Evolutionary conservation across 2,329 filamentous ascomycete genomes (phyloP), one percentile per base, ranked within the genome.

Genomic region (Chaetomium sp.): DNA sequence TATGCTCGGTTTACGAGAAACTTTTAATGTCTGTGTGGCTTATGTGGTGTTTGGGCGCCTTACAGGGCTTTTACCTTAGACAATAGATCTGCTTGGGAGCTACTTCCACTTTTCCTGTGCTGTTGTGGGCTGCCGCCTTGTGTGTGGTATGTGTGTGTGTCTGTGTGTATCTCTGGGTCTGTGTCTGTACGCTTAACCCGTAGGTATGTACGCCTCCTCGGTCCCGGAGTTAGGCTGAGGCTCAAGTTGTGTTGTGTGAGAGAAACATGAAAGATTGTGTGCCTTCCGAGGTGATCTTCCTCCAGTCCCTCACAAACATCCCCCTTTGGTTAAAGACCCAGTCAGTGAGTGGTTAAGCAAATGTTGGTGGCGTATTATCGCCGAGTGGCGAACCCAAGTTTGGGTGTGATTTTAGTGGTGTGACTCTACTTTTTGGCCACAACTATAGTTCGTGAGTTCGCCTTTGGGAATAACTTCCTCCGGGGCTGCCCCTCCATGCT

Each of bases 21-120:
- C 38, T 60, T 50, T 51, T 53, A 59, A 19, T 51, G 49, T 53
- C 13, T 56, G 21, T 59, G 45, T 21, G 45, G 25, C 5, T 60
- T 35, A 51, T 45, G 42, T 49, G 31, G 59, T 55, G 33, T 56
- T 35, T 57, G 25, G 47, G 25, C 29, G 38, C 35, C 6, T 58
- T 7, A 57, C 2, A 27, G 27, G 47, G 57, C 12, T 23, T 47
- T 60, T 29, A 51, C 21, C 19, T 53, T 60, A 60, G 57, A 60
- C 31, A 49, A 27, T 60, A 53, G 47, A 60, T 35, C 47, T 59
- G 31, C 4, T 51, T 45, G 13, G 51, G 9, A 31, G 33, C 31
- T 23, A 21, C 23, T 16, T 23, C n/a, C 6, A 10, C 7, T 50
- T 27, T 50, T 13, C 19, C 21, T 35, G 29, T 54, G 29, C 29